These are phyloP conservation scores for Globisporangium paroecandrum DNA, from an alignment of 352 stramenopile species.

Conservation along the genomic window DNA sequence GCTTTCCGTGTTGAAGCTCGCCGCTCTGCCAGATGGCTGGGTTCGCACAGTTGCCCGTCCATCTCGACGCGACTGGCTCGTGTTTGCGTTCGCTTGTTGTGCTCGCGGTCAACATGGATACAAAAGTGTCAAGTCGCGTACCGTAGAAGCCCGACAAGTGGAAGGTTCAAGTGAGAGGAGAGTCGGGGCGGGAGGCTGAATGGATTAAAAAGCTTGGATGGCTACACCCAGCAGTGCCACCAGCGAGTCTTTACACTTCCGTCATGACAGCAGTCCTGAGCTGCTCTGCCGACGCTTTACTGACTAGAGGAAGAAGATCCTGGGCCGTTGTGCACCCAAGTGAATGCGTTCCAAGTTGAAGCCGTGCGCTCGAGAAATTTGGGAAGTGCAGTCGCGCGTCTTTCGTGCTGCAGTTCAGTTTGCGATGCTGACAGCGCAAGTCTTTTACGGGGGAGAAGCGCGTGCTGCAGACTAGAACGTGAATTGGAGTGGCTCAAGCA, in stretches of 20 bases:
- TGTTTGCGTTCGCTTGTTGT: neutral
- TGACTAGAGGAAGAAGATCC: neutral
- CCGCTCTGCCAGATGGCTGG: conserved; percentile 3
- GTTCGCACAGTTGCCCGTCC: neutral
- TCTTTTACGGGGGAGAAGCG: neutral
- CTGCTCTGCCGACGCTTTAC: neutral
- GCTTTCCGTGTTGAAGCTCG: neutral
- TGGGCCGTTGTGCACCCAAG: neutral
- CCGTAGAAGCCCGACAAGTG: neutral
- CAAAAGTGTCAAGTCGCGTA: neutral
- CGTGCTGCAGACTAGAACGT: neutral
- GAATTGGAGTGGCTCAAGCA: neutral
- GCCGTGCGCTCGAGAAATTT: neutral
- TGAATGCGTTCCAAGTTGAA: neutral
- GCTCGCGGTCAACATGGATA: neutral
- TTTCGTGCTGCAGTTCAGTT: neutral
- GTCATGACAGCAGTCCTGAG: neutral
- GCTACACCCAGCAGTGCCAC: neutral
- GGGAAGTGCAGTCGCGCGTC: too few species aligned
- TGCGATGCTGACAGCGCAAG: neutral
- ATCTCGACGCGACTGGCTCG: neutral
- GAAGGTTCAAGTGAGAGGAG: neutral
- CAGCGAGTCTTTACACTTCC: neutral
- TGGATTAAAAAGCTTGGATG: neutral
- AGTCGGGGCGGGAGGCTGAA: neutral